Percentiles rank a stretch among this genome's conserved stretches.
These are phyloP conservation scores for Trichophyton verrucosum DNA, from an alignment of 2,329 filamentous ascomycete species.

Conservation along the genomic window DNA sequence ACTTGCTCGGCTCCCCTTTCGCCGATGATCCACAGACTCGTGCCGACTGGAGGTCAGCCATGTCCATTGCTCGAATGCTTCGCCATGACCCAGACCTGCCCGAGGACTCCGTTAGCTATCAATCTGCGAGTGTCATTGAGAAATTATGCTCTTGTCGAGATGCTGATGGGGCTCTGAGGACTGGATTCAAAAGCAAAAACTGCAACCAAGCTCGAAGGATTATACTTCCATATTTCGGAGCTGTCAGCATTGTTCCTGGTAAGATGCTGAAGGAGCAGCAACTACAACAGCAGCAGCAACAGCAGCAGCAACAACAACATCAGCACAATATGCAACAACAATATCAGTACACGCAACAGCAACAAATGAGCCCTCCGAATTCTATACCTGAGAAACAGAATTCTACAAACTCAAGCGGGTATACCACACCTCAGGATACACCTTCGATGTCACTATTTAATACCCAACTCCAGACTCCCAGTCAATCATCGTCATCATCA, in stretches of 20 bases:
- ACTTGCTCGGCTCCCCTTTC: constrained; percentile 25
- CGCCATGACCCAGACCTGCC: constrained; percentile 22
- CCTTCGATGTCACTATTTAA: neutral
- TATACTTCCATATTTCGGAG: constrained; percentile 37
- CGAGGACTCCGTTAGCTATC: constrained; percentile 33
- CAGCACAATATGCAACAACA: neutral
- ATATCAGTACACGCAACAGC: neutral
- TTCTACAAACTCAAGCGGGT: neutral
- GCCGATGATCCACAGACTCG: neutral
- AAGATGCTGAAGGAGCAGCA: constrained; percentile 18
- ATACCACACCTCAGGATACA: neutral
- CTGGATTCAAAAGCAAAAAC: neutral
- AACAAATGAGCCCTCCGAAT: neutral
- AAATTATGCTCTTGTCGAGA: constrained; percentile 23
- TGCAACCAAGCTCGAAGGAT: constrained; percentile 19
- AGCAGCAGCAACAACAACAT: neutral
- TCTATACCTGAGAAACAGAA: neutral
- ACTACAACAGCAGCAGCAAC: neutral
- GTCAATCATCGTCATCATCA: neutral
- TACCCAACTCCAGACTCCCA: neutral
- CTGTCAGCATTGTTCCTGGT: constrained; percentile 26
- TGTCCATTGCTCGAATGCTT: constrained; percentile 23
- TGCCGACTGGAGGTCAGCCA: constrained; percentile 23
- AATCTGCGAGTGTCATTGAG: constrained; percentile 32
- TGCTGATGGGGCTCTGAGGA: constrained; percentile 5